A percentile compares a stretch with the other conserved stretches of the same genome.
Evolutionary conservation across 1,139 yeast species (phyloP).

Genomic region (Tardiomyces depauwii): DNA sequence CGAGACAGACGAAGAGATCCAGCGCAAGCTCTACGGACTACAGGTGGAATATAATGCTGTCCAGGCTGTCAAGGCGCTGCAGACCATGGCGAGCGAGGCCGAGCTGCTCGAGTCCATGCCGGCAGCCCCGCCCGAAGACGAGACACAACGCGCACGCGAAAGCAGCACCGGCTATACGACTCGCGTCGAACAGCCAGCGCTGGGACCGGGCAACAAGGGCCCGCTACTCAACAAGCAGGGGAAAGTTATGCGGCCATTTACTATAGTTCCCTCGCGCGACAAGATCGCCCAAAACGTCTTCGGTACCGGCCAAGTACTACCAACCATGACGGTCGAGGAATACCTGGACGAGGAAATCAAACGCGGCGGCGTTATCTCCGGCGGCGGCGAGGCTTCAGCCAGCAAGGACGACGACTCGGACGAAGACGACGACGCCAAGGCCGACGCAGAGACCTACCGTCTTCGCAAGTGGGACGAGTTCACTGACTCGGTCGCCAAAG

Average conservation of each 20-base stretch:
- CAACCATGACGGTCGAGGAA: slow-evolving; percentile 93
- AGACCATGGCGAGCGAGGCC: not conserved
- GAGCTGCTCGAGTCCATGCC: not conserved
- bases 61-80: not conserved
- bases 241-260: slow-evolving; percentile 73
- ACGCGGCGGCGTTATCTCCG: slow-evolving; percentile 63
- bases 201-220: not conserved
- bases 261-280: slow-evolving; percentile 44
- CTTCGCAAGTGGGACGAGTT: slow-evolving; percentile 89
- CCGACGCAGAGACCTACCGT: slow-evolving; percentile 42
- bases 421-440: slow-evolving; percentile 43
- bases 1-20: slow-evolving; percentile 43
- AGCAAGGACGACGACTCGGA: slow-evolving; percentile 32
- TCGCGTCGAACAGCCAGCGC: not conserved
- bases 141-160: not conserved
- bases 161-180: not conserved
- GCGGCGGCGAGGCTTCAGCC: slow-evolving; percentile 32
- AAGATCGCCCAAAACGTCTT: slow-evolving; percentile 54
- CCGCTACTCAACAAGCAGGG: slow-evolving; percentile 42
- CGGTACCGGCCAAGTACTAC: slow-evolving; percentile 89
- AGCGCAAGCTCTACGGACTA: slow-evolving; percentile 28
- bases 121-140: not conserved
- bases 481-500: slow-evolving; percentile 73
- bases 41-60: not conserved
- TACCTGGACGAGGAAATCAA: slow-evolving; percentile 75